Evolutionary conservation across 1,139 yeast genomes (phyloP), one percentile per base, ranked within the genome.

Genomic region (Candida gigantensis): DNA sequence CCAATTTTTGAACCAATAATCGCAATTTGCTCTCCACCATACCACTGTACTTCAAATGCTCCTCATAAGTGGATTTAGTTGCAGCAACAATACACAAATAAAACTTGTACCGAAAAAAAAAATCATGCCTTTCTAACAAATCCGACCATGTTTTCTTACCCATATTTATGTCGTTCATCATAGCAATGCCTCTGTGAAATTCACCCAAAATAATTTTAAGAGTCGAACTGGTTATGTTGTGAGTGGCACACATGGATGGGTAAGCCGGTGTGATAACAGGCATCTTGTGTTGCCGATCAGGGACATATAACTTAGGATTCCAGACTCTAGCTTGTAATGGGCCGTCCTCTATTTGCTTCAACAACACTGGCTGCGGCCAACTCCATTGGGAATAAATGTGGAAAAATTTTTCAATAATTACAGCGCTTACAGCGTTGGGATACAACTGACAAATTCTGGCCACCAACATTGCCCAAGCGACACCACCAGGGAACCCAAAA

Each of bases 231-330:
- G 95, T 84, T 30, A 92, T 90, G 58, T 92, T 92, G 57, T 92
- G 99, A 1, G 99, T 92, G 0, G 99, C 97, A 62, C 99, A 92
- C 98, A 92, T 92, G 1, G 97, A 89, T 0, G 99, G 99, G 55
- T 92, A 92, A 0, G 98, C 97, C 0, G 99, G 99, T 0, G 99
- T 92, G 37, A 92, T 92, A n/a, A 92, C 96, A 0, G 99, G 99
- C 98, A 92, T 94, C 48, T 81, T 72, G 60, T 92, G 99, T 23
- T 79, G 80, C 41, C 95, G 76, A 56, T 92, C 99, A 48, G 79
- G 86, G 2, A 90, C 81, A 53, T 92, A 92, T 4, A 92, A 64
- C 46, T 84, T 77, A 5, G 99, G 99, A 55, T 92, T 92, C 99
- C 99, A 92, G 4, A 92, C 95, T 44, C 96, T 74, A 0, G 89